Evolutionary conservation across 176 grass and related monocot species (phyloP).

Genomic region (Zea luxurians): DNA sequence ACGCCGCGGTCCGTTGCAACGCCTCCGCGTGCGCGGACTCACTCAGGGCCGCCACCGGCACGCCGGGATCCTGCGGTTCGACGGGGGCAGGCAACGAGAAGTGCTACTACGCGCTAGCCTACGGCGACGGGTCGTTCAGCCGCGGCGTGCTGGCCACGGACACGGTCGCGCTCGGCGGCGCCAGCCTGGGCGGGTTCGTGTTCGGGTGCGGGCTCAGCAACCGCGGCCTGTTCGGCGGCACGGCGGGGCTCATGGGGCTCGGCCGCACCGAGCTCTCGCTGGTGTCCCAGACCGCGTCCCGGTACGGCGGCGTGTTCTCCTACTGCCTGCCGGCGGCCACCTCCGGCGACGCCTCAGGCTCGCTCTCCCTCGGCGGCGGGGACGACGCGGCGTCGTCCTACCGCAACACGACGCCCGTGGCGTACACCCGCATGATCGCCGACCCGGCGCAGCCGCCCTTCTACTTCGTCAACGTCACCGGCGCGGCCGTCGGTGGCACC

Average conservation of each 20-base stretch:
- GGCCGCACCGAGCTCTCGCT: constrained; percentile 65
- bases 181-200: constrained; percentile 56
- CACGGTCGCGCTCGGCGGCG: constrained; percentile 58
- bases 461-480: constrained; percentile 91
- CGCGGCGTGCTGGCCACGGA: constrained; percentile 78
- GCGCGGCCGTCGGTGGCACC: constrained; percentile 51
- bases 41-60: constrained; percentile 70
- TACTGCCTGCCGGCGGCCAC: constrained; percentile 61
- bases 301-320: constrained; percentile 68
- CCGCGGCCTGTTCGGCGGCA: constrained; percentile 68
- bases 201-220: constrained; percentile 88
- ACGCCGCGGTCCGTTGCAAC: constrained; percentile 67
- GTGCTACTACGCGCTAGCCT: constrained; percentile 74
- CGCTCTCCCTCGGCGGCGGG: constrained; percentile 66
- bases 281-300: constrained; percentile 51
- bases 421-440: constrained; percentile 76
- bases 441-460: constrained; percentile 72
- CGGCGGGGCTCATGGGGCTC: constrained; percentile 71
- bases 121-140: constrained; percentile 89
- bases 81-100: constrained; percentile 1
- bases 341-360: constrained; percentile 40
- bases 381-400: constrained; percentile 34
- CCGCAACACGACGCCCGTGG: constrained; percentile 54
- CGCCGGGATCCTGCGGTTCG: constrained; percentile 51
- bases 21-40: constrained; percentile 64